Evolutionary conservation across 768 basidiomycete genomes (phyloP).

Genomic region (Boletus subcaerulescens): DNA sequence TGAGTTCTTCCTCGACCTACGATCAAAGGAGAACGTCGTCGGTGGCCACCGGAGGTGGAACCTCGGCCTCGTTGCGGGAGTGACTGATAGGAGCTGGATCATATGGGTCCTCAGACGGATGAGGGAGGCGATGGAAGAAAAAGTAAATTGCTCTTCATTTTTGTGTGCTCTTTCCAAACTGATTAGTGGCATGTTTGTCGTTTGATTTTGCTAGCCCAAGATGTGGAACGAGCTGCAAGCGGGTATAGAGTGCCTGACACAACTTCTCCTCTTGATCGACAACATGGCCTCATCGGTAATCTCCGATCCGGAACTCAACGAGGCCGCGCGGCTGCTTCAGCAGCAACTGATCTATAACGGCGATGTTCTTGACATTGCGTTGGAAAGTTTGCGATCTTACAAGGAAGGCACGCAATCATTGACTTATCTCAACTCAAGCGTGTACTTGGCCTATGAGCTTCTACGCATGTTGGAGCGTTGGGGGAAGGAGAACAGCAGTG

Average conservation of each 20-base stretch:
- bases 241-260: conserved; percentile 90
- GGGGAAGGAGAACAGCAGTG: conserved; percentile 63
- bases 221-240: conserved; percentile 93
- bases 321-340: conserved; percentile 79
- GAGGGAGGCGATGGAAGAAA: conserved; percentile 87
- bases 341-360: conserved; percentile 94
- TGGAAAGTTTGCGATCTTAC: conserved; percentile 75
- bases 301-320: conserved; percentile 46
- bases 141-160: conserved; percentile 45
- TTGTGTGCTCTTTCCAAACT: conserved; percentile 1
- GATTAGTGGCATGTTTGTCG: conserved; percentile 8
- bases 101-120: conserved; percentile 89
- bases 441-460: conserved; percentile 82
- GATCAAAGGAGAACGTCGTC: conserved; percentile 36
- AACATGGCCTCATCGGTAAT: conserved; percentile 59
- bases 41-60: conserved; percentile 44
- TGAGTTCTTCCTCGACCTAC: conserved; percentile 73
- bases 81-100: conserved; percentile 84
- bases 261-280: conserved; percentile 87
- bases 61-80: conserved; percentile 77
- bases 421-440: conserved; percentile 82
- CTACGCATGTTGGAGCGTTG: conserved; percentile 87
- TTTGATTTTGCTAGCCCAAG: conserved; percentile 62
- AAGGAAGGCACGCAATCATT: conserved; percentile 75
- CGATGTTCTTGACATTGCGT: conserved; percentile 85